Conservation (phyloP, 768 basidiomycete genomes). For the Hygrophoropsis aurantiaca region DNA sequence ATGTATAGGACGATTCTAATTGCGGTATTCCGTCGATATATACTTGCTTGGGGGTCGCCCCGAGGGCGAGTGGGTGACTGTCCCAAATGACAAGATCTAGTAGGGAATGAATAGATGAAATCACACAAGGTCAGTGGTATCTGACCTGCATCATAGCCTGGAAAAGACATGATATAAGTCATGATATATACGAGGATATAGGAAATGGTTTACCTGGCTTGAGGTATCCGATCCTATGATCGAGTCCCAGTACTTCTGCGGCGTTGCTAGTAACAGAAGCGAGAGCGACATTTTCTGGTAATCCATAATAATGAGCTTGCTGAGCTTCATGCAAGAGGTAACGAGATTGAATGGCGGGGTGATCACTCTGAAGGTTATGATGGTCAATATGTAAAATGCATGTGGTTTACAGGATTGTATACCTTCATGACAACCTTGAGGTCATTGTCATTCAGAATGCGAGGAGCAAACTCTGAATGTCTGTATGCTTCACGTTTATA, state of each 20-base stretch:
- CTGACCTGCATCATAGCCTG: constrained; percentile 72
- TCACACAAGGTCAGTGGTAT: constrained; percentile 4
- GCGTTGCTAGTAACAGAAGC: constrained; percentile 72
- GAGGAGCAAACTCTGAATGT: constrained; percentile 63
- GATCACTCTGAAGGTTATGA: constrained; percentile 42
- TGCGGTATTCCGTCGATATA: constrained; percentile 86
- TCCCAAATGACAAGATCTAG: constrained; percentile 76
- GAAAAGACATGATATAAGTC: not conserved
- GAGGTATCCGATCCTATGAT: constrained; percentile 74
- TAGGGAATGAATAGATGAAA: not conserved
- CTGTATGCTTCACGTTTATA: constrained; percentile 64
- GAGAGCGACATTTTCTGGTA: constrained; percentile 63
- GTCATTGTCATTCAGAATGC: constrained; percentile 56
- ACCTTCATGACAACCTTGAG: constrained; percentile 64
- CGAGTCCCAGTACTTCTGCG: constrained; percentile 67
- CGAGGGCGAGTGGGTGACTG: constrained; percentile 73
- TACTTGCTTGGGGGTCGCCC: constrained; percentile 78
- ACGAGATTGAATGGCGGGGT: constrained; percentile 56
- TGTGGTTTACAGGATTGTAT: constrained; percentile 23
- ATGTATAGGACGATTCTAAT: constrained; percentile 43
- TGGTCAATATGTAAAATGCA: not conserved
- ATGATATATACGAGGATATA: not conserved
- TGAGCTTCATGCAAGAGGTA: constrained; percentile 61
- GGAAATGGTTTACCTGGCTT: constrained; percentile 35
- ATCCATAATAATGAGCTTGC: constrained; percentile 71